phyloP scores from a whole-genome alignment of 1,139 yeast species.

The Petasospora rhodanensis region DNA sequence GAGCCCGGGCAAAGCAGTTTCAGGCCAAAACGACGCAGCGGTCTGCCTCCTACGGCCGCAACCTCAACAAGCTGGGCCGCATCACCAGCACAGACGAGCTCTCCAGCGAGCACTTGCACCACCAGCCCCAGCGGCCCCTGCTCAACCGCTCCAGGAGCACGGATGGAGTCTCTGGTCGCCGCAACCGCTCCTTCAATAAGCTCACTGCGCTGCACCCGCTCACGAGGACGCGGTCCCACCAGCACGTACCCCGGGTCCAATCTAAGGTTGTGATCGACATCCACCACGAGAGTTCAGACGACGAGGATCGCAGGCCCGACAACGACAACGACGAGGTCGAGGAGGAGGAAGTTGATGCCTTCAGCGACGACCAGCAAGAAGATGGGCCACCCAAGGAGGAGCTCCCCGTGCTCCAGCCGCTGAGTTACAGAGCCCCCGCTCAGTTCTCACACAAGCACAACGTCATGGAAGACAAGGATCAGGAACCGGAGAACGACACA shows the following conservation, averaged over 20 bases:
- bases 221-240: constrained; percentile 21
- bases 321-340: constrained; percentile 28
- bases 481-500: too few relatives aligned
- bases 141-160: constrained; percentile 23
- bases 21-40: constrained; percentile 20
- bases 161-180: constrained; percentile 16
- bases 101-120: too few relatives aligned
- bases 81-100: constrained; percentile 18
- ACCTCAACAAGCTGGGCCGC: constrained; percentile 22
- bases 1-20: too few relatives aligned
- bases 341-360: constrained; percentile 34
- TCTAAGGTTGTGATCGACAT: constrained; percentile 21
- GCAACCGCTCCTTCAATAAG: constrained; percentile 21
- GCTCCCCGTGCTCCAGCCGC: constrained; percentile 2
- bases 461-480: too few relatives aligned
- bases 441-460: constrained; percentile 21
- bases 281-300: constrained; percentile 17
- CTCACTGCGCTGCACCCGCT: constrained; percentile 19
- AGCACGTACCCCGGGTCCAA: constrained; percentile 9
- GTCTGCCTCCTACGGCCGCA: constrained; percentile 25
- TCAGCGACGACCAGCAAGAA: constrained; percentile 32
- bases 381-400: constrained; percentile 1
- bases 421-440: constrained; percentile 24
- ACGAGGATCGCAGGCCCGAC: too few relatives aligned
- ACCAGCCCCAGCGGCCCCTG: constrained; percentile 10